These are phyloP conservation scores for Camellia oleifera DNA, from an alignment of 179 eudicot genomes.

Conservation along the genomic window DNA sequence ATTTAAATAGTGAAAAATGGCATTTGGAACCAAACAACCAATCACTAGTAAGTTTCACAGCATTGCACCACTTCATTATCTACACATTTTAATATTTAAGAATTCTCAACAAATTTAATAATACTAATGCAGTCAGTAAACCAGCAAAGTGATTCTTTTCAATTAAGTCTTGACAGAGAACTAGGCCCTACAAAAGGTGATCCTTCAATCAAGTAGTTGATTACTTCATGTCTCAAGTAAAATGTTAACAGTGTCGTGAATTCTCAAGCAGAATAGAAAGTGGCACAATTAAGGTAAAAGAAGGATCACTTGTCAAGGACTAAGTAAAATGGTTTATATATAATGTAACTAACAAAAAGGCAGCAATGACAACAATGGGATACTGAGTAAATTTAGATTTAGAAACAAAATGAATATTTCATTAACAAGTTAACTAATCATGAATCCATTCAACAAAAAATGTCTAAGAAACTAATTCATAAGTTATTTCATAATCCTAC, in stretches of 20 bases:
- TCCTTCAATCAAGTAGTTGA: background rate
- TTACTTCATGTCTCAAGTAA: background rate
- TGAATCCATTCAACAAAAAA: background rate
- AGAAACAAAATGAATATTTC: background rate
- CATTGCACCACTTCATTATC: background rate
- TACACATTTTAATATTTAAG: background rate
- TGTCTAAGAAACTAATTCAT: background rate
- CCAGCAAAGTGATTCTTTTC: background rate
- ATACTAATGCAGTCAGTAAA: background rate
- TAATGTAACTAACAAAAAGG: background rate
- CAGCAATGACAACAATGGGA: too few species aligned
- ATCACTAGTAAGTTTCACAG: background rate
- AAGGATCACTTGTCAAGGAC: background rate
- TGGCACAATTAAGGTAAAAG: background rate
- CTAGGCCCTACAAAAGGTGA: background rate
- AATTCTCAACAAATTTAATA: background rate
- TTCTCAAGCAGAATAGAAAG: background rate
- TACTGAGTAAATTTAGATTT: background rate
- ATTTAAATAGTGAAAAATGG: background rate
- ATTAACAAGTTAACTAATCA: background rate
- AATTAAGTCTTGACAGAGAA: too few species aligned
- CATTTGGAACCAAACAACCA: background rate
- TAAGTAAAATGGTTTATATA: background rate
- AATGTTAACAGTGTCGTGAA: background rate
- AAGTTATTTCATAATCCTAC: background rate